These are phyloP conservation scores for Bolboschoenus planiculmis DNA, from an alignment of 176 grass and related monocot genomes.

Conservation along the genomic window DNA sequence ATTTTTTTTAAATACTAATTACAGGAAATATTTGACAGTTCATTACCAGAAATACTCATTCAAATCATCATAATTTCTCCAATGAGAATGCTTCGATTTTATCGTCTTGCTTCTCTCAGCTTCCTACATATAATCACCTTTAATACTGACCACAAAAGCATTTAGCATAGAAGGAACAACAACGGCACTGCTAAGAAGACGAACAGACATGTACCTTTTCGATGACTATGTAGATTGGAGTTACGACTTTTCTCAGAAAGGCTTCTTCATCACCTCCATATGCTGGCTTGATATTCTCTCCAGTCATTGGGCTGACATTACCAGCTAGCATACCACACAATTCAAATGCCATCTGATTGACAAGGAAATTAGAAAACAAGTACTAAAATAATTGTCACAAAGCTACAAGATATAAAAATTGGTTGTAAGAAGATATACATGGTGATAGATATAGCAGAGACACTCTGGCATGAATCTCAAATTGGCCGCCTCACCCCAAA, in stretches of 20 bases:
- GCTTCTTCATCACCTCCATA: slow-evolving; percentile 87
- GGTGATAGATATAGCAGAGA: slow-evolving; percentile 97
- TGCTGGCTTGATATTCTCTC: slow-evolving; percentile 90
- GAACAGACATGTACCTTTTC: slow-evolving; percentile 42
- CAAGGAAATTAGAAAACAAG: slow-evolving; percentile 10
- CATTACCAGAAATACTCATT: slow-evolving; percentile 95
- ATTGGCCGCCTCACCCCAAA: slow-evolving; percentile 98
- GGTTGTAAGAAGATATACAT: slow-evolving; percentile 51
- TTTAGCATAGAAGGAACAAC: slow-evolving; percentile 17
- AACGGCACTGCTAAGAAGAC: not conserved
- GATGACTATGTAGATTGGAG: slow-evolving; percentile 75
- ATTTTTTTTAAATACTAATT: not conserved
- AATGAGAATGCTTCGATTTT: slow-evolving; percentile 91
- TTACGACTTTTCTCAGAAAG: slow-evolving; percentile 81
- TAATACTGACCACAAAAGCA: not conserved
- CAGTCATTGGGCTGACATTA: slow-evolving; percentile 81
- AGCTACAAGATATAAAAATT: not conserved
- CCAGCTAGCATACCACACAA: slow-evolving; percentile 81
- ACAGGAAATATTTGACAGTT: not conserved
- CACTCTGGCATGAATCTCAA: slow-evolving; percentile 99
- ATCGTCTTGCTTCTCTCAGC: slow-evolving; percentile 68
- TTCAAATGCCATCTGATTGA: slow-evolving; percentile 88
- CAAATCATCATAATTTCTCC: slow-evolving; percentile 98
- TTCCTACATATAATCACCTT: slow-evolving; percentile 47
- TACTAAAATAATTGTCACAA: not conserved